These are phyloP conservation scores for Gracilariopsis chorda DNA, from an alignment of 23 red algal genomes.

Conservation along the genomic window DNA sequence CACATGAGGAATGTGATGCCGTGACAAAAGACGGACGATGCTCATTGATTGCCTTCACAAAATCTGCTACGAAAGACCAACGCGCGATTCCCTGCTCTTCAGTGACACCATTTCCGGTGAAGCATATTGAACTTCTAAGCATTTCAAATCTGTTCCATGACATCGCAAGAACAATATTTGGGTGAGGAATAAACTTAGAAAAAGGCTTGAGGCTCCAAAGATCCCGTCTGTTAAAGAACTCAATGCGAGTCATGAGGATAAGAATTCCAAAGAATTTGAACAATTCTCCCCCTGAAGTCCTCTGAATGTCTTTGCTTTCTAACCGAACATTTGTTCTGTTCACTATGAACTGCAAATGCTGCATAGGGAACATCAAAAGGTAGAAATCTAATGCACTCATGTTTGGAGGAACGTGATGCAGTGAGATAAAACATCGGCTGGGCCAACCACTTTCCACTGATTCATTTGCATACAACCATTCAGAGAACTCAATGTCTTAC, in stretches of 20 bases:
- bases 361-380: background rate
- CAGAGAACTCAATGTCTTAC: background rate
- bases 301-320: background rate
- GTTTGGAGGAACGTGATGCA: background rate
- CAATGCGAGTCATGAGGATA: background rate
- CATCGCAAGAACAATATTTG: background rate
- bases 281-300: background rate
- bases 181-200: conserved; percentile 21
- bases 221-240: background rate
- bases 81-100: background rate
- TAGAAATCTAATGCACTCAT: background rate
- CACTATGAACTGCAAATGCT: background rate
- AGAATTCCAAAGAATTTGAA: background rate
- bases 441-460: background rate
- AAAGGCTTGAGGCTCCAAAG: background rate
- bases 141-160: conserved; percentile 11
- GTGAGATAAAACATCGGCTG: background rate
- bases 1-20: background rate
- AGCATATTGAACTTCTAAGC: background rate
- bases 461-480: background rate
- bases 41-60: conserved; percentile 16
- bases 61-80: background rate
- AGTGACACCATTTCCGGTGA: background rate
- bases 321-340: background rate
- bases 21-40: background rate